These are phyloP conservation scores for Wilhelminamyces savonicus DNA, from an alignment of 805 yeast genomes.

Conservation along the genomic window DNA sequence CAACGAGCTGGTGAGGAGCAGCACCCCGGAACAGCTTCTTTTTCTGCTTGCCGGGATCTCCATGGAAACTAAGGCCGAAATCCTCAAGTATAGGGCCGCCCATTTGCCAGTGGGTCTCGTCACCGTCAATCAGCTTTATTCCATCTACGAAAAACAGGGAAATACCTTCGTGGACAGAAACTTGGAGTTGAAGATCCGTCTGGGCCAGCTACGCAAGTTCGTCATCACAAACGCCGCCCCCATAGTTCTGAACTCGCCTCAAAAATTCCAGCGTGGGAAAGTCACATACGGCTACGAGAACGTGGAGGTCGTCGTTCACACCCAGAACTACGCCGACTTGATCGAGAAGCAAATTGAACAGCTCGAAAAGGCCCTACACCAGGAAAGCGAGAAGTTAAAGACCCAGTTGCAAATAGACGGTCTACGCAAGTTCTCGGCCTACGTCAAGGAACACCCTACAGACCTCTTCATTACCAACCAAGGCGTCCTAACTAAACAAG, in stretches of 20 bases:
- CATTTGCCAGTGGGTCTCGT: constrained; percentile 36
- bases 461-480: constrained; percentile 20
- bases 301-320: constrained; percentile 29
- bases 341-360: constrained; percentile 9
- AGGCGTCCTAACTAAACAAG: constrained; percentile 16
- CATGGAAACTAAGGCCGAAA: constrained; percentile 28
- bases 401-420: constrained; percentile 5
- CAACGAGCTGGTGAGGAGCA: constrained; percentile 4
- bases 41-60: constrained; percentile 30
- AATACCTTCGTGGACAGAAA: constrained; percentile 45
- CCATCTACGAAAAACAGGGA: constrained; percentile 39
- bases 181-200: constrained; percentile 29
- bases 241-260: constrained; percentile 32
- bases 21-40: constrained; percentile 19
- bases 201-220: constrained; percentile 32
- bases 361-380: constrained; percentile 1
- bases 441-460: constrained; percentile 18
- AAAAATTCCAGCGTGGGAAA: constrained; percentile 25
- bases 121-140: constrained; percentile 42
- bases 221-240: constrained; percentile 40
- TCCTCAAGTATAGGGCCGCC: constrained; percentile 23
- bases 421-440: constrained; percentile 16
- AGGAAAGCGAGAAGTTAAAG: constrained; percentile 6
- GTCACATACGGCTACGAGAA: constrained; percentile 39
- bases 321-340: constrained; percentile 14